phyloP scores from a whole-genome alignment of 345 rosid genomes.

The Clausena lansium region DNA sequence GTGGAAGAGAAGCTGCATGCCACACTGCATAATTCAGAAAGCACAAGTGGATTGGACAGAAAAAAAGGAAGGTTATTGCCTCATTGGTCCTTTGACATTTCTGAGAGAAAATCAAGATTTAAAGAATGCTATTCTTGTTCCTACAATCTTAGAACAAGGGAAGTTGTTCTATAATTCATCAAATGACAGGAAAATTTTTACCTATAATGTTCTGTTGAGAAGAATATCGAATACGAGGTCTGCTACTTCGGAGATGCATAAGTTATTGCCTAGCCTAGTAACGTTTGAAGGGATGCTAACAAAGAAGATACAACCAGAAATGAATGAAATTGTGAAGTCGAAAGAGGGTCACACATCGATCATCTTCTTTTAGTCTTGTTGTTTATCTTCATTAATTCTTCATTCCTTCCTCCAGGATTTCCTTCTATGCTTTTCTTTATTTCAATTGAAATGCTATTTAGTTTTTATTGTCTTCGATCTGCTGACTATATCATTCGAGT shows the following conservation, averaged over 20 bases:
- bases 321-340: neutral
- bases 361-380: neutral
- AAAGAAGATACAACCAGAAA: neutral
- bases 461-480: neutral
- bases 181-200: neutral
- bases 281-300: neutral
- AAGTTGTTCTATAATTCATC: neutral
- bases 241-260: neutral
- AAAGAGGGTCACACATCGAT: neutral
- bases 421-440: neutral
- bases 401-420: neutral
- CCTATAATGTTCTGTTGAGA: neutral
- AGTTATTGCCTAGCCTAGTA: neutral
- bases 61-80: no score
- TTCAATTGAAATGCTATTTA: neutral
- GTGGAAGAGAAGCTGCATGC: constrained; percentile 1
- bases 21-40: no score
- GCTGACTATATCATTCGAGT: neutral
- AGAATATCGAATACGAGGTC: no score
- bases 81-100: no score
- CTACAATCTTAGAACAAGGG: no score
- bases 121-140: no score
- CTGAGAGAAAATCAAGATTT: no score
- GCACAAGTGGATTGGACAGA: no score
- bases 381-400: neutral